A percentile compares a stretch with the other conserved stretches of the same genome.
phyloP scores from a whole-genome alignment of 2,329 filamentous ascomycete species.

The Tolypocladium tundrense region DNA sequence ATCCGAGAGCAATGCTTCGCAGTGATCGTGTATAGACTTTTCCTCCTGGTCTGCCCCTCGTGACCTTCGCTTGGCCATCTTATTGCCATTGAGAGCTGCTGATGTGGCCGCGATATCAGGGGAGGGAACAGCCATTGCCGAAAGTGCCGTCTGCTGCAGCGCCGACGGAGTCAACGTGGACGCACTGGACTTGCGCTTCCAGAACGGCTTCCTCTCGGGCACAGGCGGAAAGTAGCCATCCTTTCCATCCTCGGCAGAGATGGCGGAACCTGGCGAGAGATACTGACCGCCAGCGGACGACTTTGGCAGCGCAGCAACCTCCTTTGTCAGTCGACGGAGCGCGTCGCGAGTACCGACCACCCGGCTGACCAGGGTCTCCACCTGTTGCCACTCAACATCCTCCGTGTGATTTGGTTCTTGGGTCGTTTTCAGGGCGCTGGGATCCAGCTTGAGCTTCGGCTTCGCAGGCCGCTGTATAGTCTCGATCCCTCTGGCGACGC shows the following conservation, averaged over 20 bases:
- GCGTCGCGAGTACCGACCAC: conserved; percentile 84
- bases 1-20: conserved; percentile 72
- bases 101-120: conserved; percentile 23
- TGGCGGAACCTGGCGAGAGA: conserved; percentile 32
- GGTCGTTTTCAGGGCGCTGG: conserved; percentile 13
- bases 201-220: conserved; percentile 65
- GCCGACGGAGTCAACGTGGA: conserved; percentile 30
- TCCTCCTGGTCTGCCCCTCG: conserved; percentile 38
- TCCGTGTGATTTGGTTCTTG: conserved; percentile 40
- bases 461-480: conserved; percentile 14
- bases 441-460: conserved; percentile 16
- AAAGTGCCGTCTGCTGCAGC: conserved; percentile 26
- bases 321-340: conserved; percentile 73
- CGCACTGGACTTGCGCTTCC: conserved; percentile 75
- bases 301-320: conserved; percentile 52
- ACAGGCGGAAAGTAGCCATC: conserved; percentile 44
- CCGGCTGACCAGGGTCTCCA: conserved; percentile 76
- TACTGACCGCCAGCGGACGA: conserved; percentile 17
- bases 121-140: conserved; percentile 31
- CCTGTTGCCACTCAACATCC: conserved; percentile 75
- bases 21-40: conserved; percentile 67
- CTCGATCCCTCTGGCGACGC: conserved; percentile 48
- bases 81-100: conserved; percentile 19
- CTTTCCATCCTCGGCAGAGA: conserved; percentile 10
- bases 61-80: conserved; percentile 23